A percentile compares a stretch with the other conserved stretches of the same genome.
These are phyloP conservation scores for Crithidia bombi DNA, from an alignment of 208 protist species.

Conservation along the genomic window DNA sequence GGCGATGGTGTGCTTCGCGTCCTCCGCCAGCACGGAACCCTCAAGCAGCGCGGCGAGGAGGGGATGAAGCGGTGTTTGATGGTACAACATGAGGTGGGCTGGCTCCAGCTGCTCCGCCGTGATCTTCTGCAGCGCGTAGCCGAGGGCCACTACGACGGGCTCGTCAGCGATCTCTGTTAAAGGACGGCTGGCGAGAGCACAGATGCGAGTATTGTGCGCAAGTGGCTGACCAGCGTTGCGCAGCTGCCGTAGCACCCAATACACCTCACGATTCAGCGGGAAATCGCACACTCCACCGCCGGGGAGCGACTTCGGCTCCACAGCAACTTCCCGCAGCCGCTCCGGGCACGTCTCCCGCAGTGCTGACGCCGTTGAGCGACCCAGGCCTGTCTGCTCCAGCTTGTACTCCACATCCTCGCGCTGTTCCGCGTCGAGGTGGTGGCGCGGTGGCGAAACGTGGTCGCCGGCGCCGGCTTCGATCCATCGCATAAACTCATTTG, in stretches of 20 bases:
- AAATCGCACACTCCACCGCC: slow-evolving; percentile 64
- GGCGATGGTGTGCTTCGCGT: slow-evolving; percentile 59
- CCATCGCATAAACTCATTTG: slow-evolving; percentile 77
- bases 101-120: slow-evolving; percentile 76
- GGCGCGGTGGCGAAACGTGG: slow-evolving; percentile 4
- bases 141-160: slow-evolving; percentile 68
- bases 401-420: slow-evolving; percentile 66
- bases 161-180: slow-evolving; percentile 61
- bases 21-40: slow-evolving; percentile 53
- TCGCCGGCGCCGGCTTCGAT: slow-evolving; percentile 52
- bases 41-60: slow-evolving; percentile 73
- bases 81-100: slow-evolving; percentile 82
- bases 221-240: slow-evolving; percentile 73
- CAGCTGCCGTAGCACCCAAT: slow-evolving; percentile 85
- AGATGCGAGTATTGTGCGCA: slow-evolving; percentile 79
- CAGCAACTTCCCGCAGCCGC: slow-evolving; percentile 50
- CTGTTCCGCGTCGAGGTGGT: slow-evolving; percentile 7
- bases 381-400: slow-evolving; percentile 67
- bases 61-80: slow-evolving; percentile 77
- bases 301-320: slow-evolving; percentile 51
- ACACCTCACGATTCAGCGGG: slow-evolving; percentile 67
- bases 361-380: slow-evolving; percentile 40
- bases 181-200: slow-evolving; percentile 56
- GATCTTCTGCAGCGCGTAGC: slow-evolving; percentile 77
- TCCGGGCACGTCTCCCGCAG: slow-evolving; percentile 67